phyloP scores from a whole-genome alignment of 129 eudicot genomes.

The Heracleum sosnowskyi region DNA sequence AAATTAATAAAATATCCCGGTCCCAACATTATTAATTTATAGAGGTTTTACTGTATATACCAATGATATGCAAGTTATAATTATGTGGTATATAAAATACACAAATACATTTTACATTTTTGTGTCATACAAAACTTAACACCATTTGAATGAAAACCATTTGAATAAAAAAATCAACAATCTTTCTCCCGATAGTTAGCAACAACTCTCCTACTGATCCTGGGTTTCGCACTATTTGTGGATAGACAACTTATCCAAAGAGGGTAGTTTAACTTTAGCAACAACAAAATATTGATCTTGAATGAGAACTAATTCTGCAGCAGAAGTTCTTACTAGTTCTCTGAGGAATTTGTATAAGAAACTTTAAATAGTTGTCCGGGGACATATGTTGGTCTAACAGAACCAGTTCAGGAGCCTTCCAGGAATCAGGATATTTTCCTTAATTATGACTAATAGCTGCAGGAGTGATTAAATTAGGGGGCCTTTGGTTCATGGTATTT shows the following conservation, averaged over 20 bases:
- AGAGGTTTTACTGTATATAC: too few relatives aligned
- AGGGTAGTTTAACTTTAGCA: not conserved
- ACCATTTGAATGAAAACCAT: not conserved
- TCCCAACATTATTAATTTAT: too few relatives aligned
- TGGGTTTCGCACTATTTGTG: not conserved
- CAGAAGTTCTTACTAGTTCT: not conserved
- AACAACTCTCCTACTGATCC: not conserved
- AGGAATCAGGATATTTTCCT: not conserved
- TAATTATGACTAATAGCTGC: not conserved
- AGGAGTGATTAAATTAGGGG: not conserved
- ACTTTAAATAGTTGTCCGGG: not conserved
- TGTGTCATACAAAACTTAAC: not conserved
- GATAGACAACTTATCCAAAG: not conserved
- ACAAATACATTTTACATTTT: not conserved
- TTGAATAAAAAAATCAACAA: not conserved
- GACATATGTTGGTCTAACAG: not conserved
- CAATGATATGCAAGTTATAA: not conserved
- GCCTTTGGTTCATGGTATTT: not conserved
- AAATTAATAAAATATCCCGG: too few relatives aligned
- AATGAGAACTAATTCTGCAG: not conserved
- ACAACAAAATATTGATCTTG: not conserved
- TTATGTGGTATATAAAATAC: not conserved
- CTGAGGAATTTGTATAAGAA: not conserved
- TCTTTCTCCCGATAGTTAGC: not conserved
- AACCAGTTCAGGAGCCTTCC: not conserved